Conservation (phyloP, 2,329 filamentous ascomycete genomes). For the Diaporthe sp. region DNA sequence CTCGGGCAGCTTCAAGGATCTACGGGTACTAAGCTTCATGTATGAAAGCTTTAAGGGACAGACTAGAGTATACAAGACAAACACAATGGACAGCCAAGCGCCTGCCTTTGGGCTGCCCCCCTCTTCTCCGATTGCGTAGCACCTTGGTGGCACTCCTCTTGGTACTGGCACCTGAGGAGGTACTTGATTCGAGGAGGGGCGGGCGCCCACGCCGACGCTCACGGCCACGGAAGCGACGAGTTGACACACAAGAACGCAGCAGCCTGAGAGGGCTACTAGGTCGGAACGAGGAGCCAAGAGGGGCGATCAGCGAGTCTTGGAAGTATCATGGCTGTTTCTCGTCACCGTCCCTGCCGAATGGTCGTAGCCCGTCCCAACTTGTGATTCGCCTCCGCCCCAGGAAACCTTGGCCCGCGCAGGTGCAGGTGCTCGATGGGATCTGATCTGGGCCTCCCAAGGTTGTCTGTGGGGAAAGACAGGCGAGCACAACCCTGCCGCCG, state of each 20-base stretch:
- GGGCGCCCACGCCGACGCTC: background rate
- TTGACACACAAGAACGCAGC: conserved; percentile 11
- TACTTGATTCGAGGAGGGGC: background rate
- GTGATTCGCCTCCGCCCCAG: conserved; percentile 16
- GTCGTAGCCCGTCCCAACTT: conserved; percentile 5
- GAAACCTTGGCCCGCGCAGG: conserved; percentile 17
- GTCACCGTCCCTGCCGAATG: conserved; percentile 19
- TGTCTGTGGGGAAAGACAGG: background rate
- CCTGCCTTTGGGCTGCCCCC: conserved; percentile 1
- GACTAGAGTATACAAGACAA: background rate
- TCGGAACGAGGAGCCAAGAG: conserved; percentile 24
- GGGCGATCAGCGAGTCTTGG: conserved; percentile 16
- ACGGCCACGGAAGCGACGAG: conserved; percentile 11
- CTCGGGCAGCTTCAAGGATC: conserved; percentile 29
- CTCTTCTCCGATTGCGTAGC: conserved; percentile 2
- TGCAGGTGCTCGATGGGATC: conserved; percentile 8
- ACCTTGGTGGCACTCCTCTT: background rate
- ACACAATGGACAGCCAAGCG: conserved; percentile 16
- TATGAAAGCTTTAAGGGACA: conserved; percentile 10
- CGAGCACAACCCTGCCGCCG: conserved; percentile 19
- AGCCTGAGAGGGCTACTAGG: conserved; percentile 18
- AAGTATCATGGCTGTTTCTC: conserved; percentile 22
- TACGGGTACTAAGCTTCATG: conserved; percentile 26
- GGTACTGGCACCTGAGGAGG: background rate
- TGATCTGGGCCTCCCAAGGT: background rate